phyloP scores from a whole-genome alignment of 2,329 filamentous ascomycete genomes.

The Trichoderma asperellum region DNA sequence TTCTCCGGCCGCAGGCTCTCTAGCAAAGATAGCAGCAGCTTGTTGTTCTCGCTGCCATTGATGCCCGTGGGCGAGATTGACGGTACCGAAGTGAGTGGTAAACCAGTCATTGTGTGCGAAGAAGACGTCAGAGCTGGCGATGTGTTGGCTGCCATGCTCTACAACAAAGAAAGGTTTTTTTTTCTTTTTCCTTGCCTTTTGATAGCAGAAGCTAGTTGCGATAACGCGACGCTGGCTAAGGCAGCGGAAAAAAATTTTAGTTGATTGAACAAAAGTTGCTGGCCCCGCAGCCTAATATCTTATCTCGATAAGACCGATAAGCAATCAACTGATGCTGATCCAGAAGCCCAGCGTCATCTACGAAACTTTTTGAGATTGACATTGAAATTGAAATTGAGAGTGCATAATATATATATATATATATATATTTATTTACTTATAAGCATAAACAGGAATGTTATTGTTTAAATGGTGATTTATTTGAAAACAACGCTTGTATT shows the following conservation, averaged over 20 bases:
- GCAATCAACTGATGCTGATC: not conserved
- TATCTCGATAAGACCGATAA: not conserved
- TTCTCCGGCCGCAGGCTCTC: slow-evolving; percentile 61
- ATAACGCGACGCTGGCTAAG: slow-evolving; percentile 14
- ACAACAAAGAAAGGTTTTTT: not conserved
- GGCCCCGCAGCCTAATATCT: slow-evolving; percentile 1
- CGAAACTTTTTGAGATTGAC: not conserved
- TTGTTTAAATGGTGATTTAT: not conserved
- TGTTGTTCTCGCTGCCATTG: slow-evolving; percentile 37
- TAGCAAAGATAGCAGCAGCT: slow-evolving; percentile 54
- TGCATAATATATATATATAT: not conserved
- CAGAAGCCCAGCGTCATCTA: not conserved
- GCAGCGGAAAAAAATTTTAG: slow-evolving; percentile 22
- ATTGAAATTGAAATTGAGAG: not conserved
- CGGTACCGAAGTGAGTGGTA: slow-evolving; percentile 49
- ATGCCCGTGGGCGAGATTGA: slow-evolving; percentile 42
- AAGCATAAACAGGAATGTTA: not conserved
- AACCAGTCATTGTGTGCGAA: slow-evolving; percentile 63
- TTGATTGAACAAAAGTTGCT: slow-evolving; percentile 1
- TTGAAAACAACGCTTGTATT: not conserved
- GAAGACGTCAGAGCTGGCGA: slow-evolving; percentile 66
- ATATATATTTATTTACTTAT: no score
- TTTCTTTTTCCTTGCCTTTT: not conserved
- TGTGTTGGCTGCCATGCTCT: slow-evolving; percentile 46
- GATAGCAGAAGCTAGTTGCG: slow-evolving; percentile 19